Percentiles rank a stretch among this genome's conserved stretches.
Conservation (phyloP, 441 rosid genomes). For the Geranium incanum region DNA sequence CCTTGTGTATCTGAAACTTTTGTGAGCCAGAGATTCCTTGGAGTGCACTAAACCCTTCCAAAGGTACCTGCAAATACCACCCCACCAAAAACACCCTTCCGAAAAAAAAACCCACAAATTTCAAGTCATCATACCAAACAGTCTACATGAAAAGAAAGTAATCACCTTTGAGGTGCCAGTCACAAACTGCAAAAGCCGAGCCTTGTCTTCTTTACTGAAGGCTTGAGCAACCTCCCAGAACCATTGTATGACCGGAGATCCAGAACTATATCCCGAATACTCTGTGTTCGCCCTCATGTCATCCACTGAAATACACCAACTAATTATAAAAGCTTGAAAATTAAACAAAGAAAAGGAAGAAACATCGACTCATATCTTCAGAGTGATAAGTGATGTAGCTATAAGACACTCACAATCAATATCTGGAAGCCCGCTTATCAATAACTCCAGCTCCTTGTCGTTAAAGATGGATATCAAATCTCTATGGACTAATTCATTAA, state of each 20-base stretch:
- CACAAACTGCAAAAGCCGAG: constrained; percentile 81
- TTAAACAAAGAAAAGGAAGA: constrained; percentile 8
- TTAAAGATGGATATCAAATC: constrained; percentile 85
- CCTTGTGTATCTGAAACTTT: not conserved
- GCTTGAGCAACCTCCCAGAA: constrained; percentile 93
- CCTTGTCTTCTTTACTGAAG: constrained; percentile 95
- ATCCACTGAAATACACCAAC: constrained; percentile 48
- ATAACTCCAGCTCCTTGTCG: constrained; percentile 96
- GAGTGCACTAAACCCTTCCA: not conserved
- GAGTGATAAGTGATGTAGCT: not conserved
- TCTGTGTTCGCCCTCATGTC: constrained; percentile 82
- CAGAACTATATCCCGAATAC: constrained; percentile 77
- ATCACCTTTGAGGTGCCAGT: constrained; percentile 95
- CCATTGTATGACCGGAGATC: constrained; percentile 83
- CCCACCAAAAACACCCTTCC: not conserved
- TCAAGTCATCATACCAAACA: not conserved
- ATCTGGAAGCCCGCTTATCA: constrained; percentile 97
- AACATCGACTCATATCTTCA: not conserved
- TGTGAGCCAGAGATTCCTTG: not conserved
- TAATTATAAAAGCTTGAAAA: constrained; percentile 8
- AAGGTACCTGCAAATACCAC: not conserved
- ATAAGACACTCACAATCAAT: constrained; percentile 72
- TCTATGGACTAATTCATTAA: constrained; percentile 63
- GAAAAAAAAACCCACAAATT: not conserved
- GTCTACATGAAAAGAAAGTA: not conserved